These are phyloP conservation scores for Solanum okadae DNA, from an alignment of 257 asterid species.

Conservation along the genomic window DNA sequence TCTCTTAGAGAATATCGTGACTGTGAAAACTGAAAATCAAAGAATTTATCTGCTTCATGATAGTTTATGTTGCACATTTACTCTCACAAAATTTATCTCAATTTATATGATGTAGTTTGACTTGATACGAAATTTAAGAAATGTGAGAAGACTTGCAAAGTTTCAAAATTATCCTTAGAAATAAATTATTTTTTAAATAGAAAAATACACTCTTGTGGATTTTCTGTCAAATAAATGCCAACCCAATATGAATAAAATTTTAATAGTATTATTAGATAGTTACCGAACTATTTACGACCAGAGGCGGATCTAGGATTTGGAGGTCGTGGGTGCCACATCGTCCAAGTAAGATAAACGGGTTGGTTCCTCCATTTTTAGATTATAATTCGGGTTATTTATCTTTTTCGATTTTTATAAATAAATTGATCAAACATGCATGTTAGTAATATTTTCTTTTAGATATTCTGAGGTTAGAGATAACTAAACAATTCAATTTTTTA, in stretches of 20 bases:
- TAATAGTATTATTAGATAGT: not conserved
- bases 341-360: too few species aligned
- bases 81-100: not conserved
- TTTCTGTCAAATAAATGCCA: not conserved
- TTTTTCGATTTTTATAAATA: too few species aligned
- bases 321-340: too few species aligned
- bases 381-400: too few species aligned
- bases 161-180: not conserved
- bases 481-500: too few species aligned
- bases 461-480: too few species aligned
- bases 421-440: too few species aligned
- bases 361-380: too few species aligned
- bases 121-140: not conserved
- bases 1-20: not conserved
- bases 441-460: too few species aligned
- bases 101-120: not conserved
- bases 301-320: too few species aligned
- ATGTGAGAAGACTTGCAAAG: not conserved
- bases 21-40: not conserved
- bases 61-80: not conserved
- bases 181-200: not conserved
- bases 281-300: not conserved
- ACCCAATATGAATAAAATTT: not conserved
- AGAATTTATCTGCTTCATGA: not conserved
- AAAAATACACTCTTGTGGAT: not conserved